phyloP scores from a whole-genome alignment of 2,329 filamentous ascomycete species.

The Pestalotiopsis sp. region DNA sequence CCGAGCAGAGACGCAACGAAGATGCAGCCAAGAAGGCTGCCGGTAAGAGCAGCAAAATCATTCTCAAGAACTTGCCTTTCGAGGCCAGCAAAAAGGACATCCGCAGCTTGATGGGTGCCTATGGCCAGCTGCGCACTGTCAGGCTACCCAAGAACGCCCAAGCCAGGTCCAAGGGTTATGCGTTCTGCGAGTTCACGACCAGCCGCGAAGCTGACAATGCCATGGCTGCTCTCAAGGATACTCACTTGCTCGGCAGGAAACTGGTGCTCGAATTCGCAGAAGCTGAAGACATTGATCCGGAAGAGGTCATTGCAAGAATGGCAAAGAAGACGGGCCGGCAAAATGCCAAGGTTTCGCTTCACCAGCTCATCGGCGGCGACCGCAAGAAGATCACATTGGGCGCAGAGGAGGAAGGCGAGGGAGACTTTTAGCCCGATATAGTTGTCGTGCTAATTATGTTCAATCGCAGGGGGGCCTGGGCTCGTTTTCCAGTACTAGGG shows the following conservation, averaged over 20 bases:
- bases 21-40: slow-evolving; percentile 82
- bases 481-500: slow-evolving; percentile 24
- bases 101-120: slow-evolving; percentile 80
- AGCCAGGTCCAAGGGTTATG: slow-evolving; percentile 85
- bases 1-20: slow-evolving; percentile 81
- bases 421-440: slow-evolving; percentile 37
- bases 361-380: slow-evolving; percentile 81
- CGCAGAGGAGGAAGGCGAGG: slow-evolving; percentile 64
- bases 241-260: slow-evolving; percentile 87
- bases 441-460: slow-evolving; percentile 28
- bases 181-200: slow-evolving; percentile 94
- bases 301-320: slow-evolving; percentile 96
- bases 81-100: slow-evolving; percentile 94
- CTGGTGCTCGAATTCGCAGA: slow-evolving; percentile 91
- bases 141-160: slow-evolving; percentile 96
- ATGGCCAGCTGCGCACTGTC: slow-evolving; percentile 90
- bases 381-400: slow-evolving; percentile 88
- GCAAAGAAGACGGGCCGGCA: slow-evolving; percentile 93
- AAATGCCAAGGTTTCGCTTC: slow-evolving; percentile 86
- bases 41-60: slow-evolving; percentile 82
- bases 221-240: slow-evolving; percentile 87
- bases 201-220: slow-evolving; percentile 88
- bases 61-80: slow-evolving; percentile 98
- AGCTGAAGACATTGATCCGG: slow-evolving; percentile 85
- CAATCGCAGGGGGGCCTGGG: slow-evolving; percentile 27